Base-by-base conservation (phyloP, 352 stramenopile genomes). In the Pythium aphanidermatum region DNA sequence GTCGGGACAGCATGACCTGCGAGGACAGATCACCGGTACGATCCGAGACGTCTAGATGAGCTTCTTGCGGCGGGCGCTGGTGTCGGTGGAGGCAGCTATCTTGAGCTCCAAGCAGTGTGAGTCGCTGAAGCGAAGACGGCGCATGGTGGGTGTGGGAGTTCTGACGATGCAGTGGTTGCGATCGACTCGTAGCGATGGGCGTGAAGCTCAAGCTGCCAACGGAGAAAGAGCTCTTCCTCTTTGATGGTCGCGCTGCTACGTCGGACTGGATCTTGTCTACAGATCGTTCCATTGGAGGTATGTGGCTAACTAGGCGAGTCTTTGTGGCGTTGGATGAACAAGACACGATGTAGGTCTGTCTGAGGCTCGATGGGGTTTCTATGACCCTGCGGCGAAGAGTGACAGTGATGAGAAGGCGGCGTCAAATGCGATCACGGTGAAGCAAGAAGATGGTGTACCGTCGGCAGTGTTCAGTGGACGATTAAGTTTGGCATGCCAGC, bases 31-130 rank as follows among this genome's bases (percentile, higher is more conserved):
- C 20, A 37, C 17, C 41, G 27, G 19, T 17, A 52, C 12, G 32
- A 40, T 28, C 12, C n/a, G 32, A 21, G 21, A 21, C 11, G 26
- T 28, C 33, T 69, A 44, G 37, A 88, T 92, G 75, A 83, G 80
- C 49, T 81, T 92, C 58, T 66, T 86, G 48, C 69, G 71, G 9
- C 75, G 66, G 44, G 63, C 71, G 55, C 43, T 89, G 34, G 76
- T 74, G 60, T 88, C 80, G 16, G 63, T 86, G 52, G 77, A 92
- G 65, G 68, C 80, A 21, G 72, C 72, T 23, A 65, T 92, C 46
- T 62, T 92, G 29, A 85, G 67, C 64, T 90, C 77, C 45, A 90
- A 89, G 58, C 77, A 92, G 42, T 83, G 79, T 88, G 67, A 38
- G 74, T 60, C 14, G 26, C 8, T 45, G 8, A 29, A 30, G 9